A percentile compares a stretch with the other conserved stretches of the same genome.
These are phyloP conservation scores for Xanthoconium separans DNA, from an alignment of 1,284 basidiomycete species.

Conservation along the genomic window DNA sequence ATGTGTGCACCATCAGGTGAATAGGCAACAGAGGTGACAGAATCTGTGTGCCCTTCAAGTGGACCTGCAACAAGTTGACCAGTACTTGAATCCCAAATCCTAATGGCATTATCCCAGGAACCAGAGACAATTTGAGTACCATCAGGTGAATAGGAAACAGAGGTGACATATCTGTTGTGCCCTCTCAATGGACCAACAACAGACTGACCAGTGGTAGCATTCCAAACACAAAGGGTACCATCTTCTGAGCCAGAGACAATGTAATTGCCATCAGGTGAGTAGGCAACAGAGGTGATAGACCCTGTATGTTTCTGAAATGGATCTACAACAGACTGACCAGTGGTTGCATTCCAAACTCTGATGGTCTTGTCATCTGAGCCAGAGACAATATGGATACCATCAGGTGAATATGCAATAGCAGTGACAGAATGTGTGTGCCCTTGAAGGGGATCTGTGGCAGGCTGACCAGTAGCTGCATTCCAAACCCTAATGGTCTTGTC, in stretches of 20 bases:
- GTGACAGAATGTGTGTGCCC: background rate
- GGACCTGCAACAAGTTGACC: background rate
- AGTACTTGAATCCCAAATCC: background rate
- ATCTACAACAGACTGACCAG: background rate
- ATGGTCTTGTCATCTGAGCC: background rate
- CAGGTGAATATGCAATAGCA: background rate
- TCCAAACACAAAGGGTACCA: background rate
- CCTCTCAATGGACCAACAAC: background rate
- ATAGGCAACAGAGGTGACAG: background rate
- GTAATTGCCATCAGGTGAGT: background rate
- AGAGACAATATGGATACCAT: background rate
- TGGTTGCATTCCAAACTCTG: background rate
- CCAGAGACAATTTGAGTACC: background rate
- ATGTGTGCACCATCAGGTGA: background rate
- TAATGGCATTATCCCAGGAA: background rate
- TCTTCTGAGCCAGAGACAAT: background rate
- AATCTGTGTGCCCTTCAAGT: background rate
- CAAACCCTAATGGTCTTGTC: background rate
- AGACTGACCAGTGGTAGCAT: background rate
- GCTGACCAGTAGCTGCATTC: background rate
- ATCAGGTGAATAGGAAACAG: background rate
- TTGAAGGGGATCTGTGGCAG: background rate
- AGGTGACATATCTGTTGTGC: background rate
- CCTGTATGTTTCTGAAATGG: background rate
- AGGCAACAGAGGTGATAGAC: background rate